Conservation (phyloP, 441 rosid genomes). For the Gossypium gossypioides region DNA sequence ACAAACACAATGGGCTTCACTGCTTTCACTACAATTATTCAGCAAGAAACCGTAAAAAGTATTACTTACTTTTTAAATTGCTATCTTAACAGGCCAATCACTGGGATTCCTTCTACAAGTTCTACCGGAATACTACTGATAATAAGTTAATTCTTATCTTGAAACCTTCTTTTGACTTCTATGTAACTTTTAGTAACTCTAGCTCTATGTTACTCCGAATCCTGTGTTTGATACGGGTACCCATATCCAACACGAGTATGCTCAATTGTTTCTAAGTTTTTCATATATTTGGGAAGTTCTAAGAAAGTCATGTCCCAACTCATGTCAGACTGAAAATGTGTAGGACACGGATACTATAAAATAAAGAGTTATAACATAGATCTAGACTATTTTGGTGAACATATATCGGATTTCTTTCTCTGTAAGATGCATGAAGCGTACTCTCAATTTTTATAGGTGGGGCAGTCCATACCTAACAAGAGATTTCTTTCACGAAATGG, state of each 20-base stretch:
- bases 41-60: background rate
- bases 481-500: constrained; percentile 77
- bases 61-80: constrained; percentile 6
- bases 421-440: constrained; percentile 4
- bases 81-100: constrained; percentile 57
- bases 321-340: too few species aligned
- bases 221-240: background rate
- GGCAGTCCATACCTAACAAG: constrained; percentile 82
- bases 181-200: background rate
- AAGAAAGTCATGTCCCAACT: background rate
- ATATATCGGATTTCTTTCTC: background rate
- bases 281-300: background rate
- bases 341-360: too few species aligned
- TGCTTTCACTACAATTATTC: background rate
- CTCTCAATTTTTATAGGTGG: constrained; percentile 47
- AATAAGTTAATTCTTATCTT: constrained; percentile 53
- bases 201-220: background rate
- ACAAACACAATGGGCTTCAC: background rate
- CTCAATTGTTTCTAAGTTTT: background rate
- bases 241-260: background rate
- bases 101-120: constrained; percentile 86
- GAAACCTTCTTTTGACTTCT: background rate
- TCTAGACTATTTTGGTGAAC: background rate
- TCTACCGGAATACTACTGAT: constrained; percentile 86
- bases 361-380: background rate